These are phyloP conservation scores for Brassica nigra DNA, from an alignment of 345 rosid species.

Conservation along the genomic window DNA sequence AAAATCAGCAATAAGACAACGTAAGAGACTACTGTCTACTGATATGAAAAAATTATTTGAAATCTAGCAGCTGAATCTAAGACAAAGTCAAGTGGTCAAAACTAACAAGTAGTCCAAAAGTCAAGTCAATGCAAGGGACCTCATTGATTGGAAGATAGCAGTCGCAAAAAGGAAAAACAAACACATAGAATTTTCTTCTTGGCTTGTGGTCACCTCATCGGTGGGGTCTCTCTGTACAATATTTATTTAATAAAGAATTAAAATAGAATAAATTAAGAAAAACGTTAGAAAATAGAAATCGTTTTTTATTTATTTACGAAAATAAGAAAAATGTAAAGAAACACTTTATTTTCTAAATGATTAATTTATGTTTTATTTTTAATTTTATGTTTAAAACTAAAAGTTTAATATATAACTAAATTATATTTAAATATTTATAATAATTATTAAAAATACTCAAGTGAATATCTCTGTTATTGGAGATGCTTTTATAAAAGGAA, in stretches of 20 bases:
- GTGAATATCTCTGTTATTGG: neutral
- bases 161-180: neutral
- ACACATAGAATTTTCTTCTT: constrained; percentile 5
- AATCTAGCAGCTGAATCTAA: neutral
- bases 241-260: neutral
- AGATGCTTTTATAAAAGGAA: neutral
- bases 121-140: constrained; percentile 27
- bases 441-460: too few species aligned
- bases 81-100: constrained; percentile 13
- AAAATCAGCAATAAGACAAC: neutral
- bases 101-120: neutral
- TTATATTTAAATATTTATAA: too few species aligned
- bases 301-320: too few species aligned
- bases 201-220: neutral
- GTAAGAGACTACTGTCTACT: neutral
- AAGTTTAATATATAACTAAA: too few species aligned
- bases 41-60: neutral
- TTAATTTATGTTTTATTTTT: too few species aligned
- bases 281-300: too few species aligned
- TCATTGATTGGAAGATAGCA: constrained; percentile 4
- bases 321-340: too few species aligned
- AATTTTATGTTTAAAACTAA: too few species aligned
- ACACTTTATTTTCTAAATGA: too few species aligned
- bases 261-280: too few species aligned
- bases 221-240: neutral